Percentiles rank a stretch among this genome's conserved stretches.
Evolutionary conservation across 176 grass and related monocot species (phyloP).

Genomic region (Aegilops longissima): DNA sequence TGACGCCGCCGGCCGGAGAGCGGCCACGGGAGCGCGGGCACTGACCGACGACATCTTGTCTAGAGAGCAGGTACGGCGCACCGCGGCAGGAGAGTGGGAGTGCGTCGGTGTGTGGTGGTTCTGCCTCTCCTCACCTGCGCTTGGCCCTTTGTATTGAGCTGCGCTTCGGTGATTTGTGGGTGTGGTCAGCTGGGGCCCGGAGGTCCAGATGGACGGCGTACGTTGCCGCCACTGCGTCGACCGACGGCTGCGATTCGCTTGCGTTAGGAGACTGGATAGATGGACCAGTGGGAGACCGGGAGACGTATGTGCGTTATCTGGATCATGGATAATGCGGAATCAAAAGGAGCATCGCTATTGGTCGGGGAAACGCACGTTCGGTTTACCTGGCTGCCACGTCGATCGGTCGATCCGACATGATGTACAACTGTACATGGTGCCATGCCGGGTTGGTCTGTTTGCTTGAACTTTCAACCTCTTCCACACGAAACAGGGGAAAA

Average conservation of each 20-base stretch:
- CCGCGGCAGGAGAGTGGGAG: not conserved
- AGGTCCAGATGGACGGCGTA: not conserved
- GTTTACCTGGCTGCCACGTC: constrained; percentile 21
- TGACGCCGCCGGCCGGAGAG: constrained; percentile 34
- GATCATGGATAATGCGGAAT: constrained; percentile 27
- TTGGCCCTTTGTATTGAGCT: constrained; percentile 40
- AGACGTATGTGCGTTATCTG: constrained; percentile 59
- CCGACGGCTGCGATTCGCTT: constrained; percentile 15
- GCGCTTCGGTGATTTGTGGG: not conserved
- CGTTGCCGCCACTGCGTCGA: not conserved
- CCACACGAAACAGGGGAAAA: too few species aligned
- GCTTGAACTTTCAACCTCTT: not conserved
- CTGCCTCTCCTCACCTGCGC: not conserved
- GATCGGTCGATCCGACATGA: not conserved
- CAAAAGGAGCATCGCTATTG: constrained; percentile 38
- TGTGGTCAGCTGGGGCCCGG: constrained; percentile 17
- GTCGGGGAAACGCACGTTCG: not conserved
- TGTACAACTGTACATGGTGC: not conserved
- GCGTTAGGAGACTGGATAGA: not conserved
- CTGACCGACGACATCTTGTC: constrained; percentile 48
- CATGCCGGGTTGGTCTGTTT: too few species aligned
- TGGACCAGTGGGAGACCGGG: constrained; percentile 2
- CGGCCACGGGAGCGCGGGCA: constrained; percentile 36
- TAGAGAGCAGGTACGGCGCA: not conserved
- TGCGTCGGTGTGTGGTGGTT: not conserved